These are phyloP conservation scores for Dalbergia oliveri DNA, from an alignment of 306 rosid species.

Conservation along the genomic window DNA sequence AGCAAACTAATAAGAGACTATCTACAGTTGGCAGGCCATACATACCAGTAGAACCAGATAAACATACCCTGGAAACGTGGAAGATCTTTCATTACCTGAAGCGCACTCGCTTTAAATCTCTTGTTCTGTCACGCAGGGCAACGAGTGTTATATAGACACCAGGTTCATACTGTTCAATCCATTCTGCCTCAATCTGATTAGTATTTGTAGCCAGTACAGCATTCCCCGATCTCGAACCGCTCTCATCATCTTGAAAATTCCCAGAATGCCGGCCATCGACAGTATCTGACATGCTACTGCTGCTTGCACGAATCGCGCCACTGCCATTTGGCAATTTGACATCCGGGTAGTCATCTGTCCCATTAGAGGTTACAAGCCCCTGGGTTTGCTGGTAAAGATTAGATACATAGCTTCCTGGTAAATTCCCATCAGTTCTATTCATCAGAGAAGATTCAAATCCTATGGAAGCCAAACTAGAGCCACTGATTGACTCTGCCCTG, in stretches of 20 bases:
- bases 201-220: slow-evolving; percentile 49
- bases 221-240: slow-evolving; percentile 62
- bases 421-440: slow-evolving; percentile 61
- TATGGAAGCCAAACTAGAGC: slow-evolving; percentile 71
- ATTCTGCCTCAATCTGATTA: slow-evolving; percentile 88
- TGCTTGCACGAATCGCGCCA: slow-evolving; percentile 51
- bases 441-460: slow-evolving; percentile 64
- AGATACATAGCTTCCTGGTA: slow-evolving; percentile 62
- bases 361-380: slow-evolving; percentile 58
- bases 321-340: slow-evolving; percentile 63
- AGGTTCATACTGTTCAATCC: slow-evolving; percentile 96
- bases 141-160: slow-evolving; percentile 95
- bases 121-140: slow-evolving; percentile 82
- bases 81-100: slow-evolving; percentile 73
- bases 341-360: slow-evolving; percentile 54
- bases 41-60: slow-evolving; percentile 22
- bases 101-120: slow-evolving; percentile 95
- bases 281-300: slow-evolving; percentile 57
- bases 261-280: slow-evolving; percentile 69
- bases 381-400: slow-evolving; percentile 56
- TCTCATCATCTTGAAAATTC: slow-evolving; percentile 72
- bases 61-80: slow-evolving; percentile 27
- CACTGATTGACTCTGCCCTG: slow-evolving; percentile 80
- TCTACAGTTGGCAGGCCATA: background rate
- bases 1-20: slow-evolving; percentile 1